Evolutionary conservation across 2,329 filamentous ascomycete genomes (phyloP).

Genomic region (Nigrospora oryzae): DNA sequence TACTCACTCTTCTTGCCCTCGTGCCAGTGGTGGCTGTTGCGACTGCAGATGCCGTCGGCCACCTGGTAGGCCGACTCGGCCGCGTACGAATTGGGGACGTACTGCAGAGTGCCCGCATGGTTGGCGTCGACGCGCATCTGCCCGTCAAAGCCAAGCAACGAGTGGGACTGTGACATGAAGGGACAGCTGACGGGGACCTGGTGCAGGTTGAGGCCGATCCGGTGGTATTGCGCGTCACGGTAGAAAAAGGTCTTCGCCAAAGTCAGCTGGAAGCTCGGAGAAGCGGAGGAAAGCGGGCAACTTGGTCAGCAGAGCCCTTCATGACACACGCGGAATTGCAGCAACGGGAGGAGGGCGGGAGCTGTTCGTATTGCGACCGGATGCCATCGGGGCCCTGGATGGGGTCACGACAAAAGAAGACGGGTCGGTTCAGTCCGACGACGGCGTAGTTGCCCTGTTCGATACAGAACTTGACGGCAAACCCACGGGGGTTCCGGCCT

Average conservation of each 20-base stretch:
- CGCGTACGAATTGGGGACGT: slow-evolving; percentile 40
- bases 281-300: slow-evolving; percentile 26
- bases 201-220: slow-evolving; percentile 42
- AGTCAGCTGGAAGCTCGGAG: slow-evolving; percentile 23
- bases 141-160: slow-evolving; percentile 40
- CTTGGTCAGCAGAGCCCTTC: too few relatives aligned
- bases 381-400: slow-evolving; percentile 38
- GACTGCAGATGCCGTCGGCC: slow-evolving; percentile 37
- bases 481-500: slow-evolving; percentile 42
- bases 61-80: slow-evolving; percentile 41
- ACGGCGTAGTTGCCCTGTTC: slow-evolving; percentile 52
- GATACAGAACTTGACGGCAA: slow-evolving; percentile 59
- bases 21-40: slow-evolving; percentile 46
- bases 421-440: slow-evolving; percentile 36
- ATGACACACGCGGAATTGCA: too few relatives aligned
- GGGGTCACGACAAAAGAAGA: slow-evolving; percentile 40
- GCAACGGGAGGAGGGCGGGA: too few relatives aligned
- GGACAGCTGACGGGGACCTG: slow-evolving; percentile 33
- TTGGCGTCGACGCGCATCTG: slow-evolving; percentile 38
- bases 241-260: slow-evolving; percentile 34
- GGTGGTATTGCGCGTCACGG: slow-evolving; percentile 40
- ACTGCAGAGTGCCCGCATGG: slow-evolving; percentile 37
- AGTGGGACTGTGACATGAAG: slow-evolving; percentile 33
- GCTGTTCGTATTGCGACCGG: slow-evolving; percentile 33
- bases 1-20: slow-evolving; percentile 44